Percentiles rank a stretch among this genome's conserved stretches.
These are phyloP conservation scores for Saturnispora halmiae DNA, from an alignment of 805 yeast species.

Conservation along the genomic window DNA sequence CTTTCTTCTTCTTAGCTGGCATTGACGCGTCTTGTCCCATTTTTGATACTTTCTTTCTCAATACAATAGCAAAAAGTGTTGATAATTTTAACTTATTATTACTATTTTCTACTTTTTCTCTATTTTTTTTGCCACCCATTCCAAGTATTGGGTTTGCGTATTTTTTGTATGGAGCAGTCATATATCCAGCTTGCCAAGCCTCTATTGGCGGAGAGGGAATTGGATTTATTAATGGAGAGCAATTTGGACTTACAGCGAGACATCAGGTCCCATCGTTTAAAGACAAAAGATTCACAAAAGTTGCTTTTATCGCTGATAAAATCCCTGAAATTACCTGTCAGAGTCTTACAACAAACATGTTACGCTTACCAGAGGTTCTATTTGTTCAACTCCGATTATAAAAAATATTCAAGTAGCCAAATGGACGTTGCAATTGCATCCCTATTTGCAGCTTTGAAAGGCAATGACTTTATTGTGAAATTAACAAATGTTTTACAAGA, in stretches of 20 bases:
- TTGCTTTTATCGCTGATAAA: slow-evolving; percentile 45
- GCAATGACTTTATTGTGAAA: slow-evolving; percentile 78
- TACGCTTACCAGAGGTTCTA: slow-evolving; percentile 63
- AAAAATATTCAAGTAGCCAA: slow-evolving; percentile 35
- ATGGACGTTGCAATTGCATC: slow-evolving; percentile 62
- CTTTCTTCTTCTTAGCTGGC: slow-evolving; percentile 30
- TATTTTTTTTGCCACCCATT: background rate
- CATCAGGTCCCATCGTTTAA: slow-evolving; percentile 17
- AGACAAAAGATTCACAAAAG: slow-evolving; percentile 37
- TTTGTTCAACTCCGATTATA: slow-evolving; percentile 50
- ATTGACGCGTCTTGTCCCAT: slow-evolving; percentile 31
- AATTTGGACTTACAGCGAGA: slow-evolving; percentile 17
- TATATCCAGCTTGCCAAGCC: slow-evolving; percentile 30
- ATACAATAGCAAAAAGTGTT: background rate
- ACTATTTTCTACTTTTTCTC: no score
- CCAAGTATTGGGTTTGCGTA: background rate
- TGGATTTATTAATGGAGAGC: slow-evolving; percentile 17
- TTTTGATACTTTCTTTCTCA: slow-evolving; percentile 2
- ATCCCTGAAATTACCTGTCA: slow-evolving; percentile 55
- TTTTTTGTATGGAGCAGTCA: background rate
- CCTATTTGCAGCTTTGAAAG: slow-evolving; percentile 62
- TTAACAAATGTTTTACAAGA: slow-evolving; percentile 50
- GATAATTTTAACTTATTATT: no score
- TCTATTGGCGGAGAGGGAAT: slow-evolving; percentile 24
- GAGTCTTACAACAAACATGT: slow-evolving; percentile 63